Conservation (phyloP, 2,329 filamentous ascomycete species). For the Lecanicillium sp. region DNA sequence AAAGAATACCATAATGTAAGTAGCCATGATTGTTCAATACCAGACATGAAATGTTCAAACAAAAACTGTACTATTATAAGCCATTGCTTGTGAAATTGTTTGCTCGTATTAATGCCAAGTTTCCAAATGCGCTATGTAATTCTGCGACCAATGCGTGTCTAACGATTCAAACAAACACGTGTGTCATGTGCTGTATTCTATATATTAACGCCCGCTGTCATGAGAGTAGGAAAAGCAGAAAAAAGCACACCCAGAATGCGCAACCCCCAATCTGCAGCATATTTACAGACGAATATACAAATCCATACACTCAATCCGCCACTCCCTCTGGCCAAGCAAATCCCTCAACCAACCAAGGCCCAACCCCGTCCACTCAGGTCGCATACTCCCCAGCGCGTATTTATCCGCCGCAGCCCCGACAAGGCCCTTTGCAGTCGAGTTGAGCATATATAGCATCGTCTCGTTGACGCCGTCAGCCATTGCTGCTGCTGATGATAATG, state of each 20-base stretch:
- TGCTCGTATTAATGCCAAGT: too few relatives aligned
- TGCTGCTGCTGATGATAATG: too few relatives aligned
- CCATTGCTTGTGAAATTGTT: too few relatives aligned
- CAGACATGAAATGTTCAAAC: background rate
- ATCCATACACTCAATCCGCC: conserved; percentile 86
- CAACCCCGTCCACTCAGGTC: conserved; percentile 63
- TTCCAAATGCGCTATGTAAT: too few relatives aligned
- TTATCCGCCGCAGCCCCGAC: conserved; percentile 58
- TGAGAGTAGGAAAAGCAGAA: background rate
- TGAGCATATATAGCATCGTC: conserved; percentile 48
- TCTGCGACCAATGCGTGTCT: too few relatives aligned
- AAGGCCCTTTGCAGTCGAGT: conserved; percentile 61
- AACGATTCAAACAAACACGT: too few relatives aligned
- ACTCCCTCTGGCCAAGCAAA: conserved; percentile 73
- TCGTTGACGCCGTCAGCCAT: too few relatives aligned
- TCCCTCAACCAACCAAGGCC: conserved; percentile 82
- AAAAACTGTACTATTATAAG: too few relatives aligned
- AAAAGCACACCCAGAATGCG: background rate
- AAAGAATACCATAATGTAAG: conserved; percentile 7
- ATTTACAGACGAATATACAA: conserved; percentile 66
- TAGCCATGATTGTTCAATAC: conserved; percentile 8
- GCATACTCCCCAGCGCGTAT: too few relatives aligned
- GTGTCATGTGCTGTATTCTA: too few relatives aligned
- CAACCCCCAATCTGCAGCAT: background rate
- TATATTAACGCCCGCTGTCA: background rate